phyloP scores from a whole-genome alignment of 2,329 filamentous ascomycete genomes.

The Onygenales sp. region DNA sequence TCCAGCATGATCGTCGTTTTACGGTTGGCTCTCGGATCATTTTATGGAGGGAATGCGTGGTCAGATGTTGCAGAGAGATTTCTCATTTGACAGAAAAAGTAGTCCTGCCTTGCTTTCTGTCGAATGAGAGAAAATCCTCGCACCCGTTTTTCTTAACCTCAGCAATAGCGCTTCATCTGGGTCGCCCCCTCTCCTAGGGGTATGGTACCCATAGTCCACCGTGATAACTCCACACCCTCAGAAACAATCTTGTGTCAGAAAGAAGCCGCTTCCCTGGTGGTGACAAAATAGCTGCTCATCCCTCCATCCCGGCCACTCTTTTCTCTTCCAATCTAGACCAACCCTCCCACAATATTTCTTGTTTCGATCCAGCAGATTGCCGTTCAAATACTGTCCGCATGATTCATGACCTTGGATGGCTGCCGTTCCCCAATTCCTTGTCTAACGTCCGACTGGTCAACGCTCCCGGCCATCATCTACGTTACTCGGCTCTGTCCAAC shows the following conservation, averaged over 20 bases:
- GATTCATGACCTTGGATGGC: conserved; percentile 1
- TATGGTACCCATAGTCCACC: neutral
- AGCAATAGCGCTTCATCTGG: neutral
- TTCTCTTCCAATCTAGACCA: neutral
- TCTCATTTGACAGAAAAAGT: conserved; percentile 3
- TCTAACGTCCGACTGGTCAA: conserved; percentile 3
- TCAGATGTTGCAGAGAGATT: conserved; percentile 3
- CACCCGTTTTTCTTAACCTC: neutral
- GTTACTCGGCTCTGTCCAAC: conserved; percentile 1
- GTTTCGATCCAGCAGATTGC: conserved; percentile 2
- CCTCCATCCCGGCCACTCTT: neutral
- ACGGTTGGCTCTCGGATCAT: neutral
- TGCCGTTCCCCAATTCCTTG: neutral
- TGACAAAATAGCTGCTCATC: conserved; percentile 1
- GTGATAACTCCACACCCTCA: neutral
- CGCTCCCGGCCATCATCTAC: neutral
- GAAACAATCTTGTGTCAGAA: neutral
- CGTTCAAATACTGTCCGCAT: conserved; percentile 4
- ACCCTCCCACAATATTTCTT: neutral
- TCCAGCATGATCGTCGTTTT: conserved; percentile 4
- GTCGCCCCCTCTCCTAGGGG: neutral
- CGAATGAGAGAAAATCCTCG: conserved; percentile 1
- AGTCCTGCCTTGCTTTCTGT: conserved; percentile 1
- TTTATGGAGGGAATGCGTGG: neutral
- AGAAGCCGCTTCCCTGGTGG: neutral